Evolutionary conservation across 352 stramenopile species (phyloP).

Genomic region (Pythium monospermum): DNA sequence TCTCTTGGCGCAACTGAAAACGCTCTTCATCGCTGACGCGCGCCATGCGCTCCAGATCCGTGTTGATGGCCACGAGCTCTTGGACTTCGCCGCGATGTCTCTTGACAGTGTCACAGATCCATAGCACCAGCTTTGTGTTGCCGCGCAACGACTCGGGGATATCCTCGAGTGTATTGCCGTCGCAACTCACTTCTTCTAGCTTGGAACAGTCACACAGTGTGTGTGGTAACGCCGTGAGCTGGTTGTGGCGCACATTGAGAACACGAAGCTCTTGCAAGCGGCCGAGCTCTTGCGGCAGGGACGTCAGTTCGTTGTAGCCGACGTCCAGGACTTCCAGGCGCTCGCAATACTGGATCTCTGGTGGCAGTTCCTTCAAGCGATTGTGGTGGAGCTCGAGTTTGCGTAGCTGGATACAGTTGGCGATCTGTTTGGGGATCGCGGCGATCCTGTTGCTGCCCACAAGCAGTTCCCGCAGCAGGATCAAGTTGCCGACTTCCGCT

Average conservation of each 20-base stretch:
- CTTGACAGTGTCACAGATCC: conserved; percentile 80
- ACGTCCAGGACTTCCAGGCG: conserved; percentile 62
- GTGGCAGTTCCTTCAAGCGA: conserved; percentile 53
- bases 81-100: conserved; percentile 49
- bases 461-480: conserved; percentile 59
- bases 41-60: conserved; percentile 66
- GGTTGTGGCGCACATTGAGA: conserved; percentile 69
- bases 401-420: conserved; percentile 56
- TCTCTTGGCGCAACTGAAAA: conserved; percentile 58
- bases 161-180: conserved; percentile 55
- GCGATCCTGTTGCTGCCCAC: conserved; percentile 57
- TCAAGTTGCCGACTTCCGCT: conserved; percentile 51
- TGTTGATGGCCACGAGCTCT: conserved; percentile 74
- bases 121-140: conserved; percentile 72
- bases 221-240: conserved; percentile 61
- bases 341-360: conserved; percentile 62
- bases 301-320: conserved; percentile 59
- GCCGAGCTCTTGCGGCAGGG: conserved; percentile 46
- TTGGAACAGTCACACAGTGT: conserved; percentile 62
- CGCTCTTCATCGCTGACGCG: conserved; percentile 69
- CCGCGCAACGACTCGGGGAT: conserved; percentile 59
- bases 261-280: conserved; percentile 45
- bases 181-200: conserved; percentile 48
- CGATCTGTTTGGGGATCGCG: conserved; percentile 47
- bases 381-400: conserved; percentile 66